Base-by-base conservation (phyloP, 345 rosid genomes). In the Lumnitzera racemosa region DNA sequence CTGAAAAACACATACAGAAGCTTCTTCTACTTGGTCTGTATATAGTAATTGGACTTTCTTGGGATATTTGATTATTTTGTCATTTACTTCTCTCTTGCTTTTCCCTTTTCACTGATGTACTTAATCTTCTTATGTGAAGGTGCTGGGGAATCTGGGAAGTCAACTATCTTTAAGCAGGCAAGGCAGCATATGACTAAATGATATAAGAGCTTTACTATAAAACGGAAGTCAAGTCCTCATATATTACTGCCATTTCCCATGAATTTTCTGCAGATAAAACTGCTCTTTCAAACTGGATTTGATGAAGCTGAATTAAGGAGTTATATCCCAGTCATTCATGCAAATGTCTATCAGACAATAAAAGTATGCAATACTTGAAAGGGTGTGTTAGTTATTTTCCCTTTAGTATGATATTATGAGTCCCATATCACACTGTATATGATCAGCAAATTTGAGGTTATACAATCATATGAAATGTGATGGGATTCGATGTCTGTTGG, bases 161-260 rank as follows among this genome's bases (percentile, higher is more conserved):
- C 97, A 61, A 95, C 99, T 49, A 95, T 90, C 56, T 90, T 95
- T 78, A 95, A 95, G 88, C 99, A 95, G 96, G 99, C 75, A 78
- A 75, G 81, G 41, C 24, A 16, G 17, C 54, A 24, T 58, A 46
- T 58, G 43, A 36, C 11, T 36, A 36, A 9, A 36, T 36, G 43
- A 36, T 36, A 36, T 36, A 36, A 36, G 43, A 36, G 43, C 43
- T 5, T 36, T 36, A 6, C 11, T 36, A 9, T 4, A 4, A 36
- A 36, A 36, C 10, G 23, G 16, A 29, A 17, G 55, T 58, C 10
- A 58, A 16, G 5, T 14, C 52, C 59, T 13, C 20, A 47, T 49
- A 12, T 41, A 2, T 54, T 43, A 8, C 51, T 16, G 55, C 66
- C 53, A 55, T 24, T 61, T 53, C 27, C 9, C 25, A 0, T 58